Percentiles rank a stretch among this genome's conserved stretches.
Conservation (phyloP, 495 filamentous ascomycete species). For the Lasiosphaeria miniovina region DNA sequence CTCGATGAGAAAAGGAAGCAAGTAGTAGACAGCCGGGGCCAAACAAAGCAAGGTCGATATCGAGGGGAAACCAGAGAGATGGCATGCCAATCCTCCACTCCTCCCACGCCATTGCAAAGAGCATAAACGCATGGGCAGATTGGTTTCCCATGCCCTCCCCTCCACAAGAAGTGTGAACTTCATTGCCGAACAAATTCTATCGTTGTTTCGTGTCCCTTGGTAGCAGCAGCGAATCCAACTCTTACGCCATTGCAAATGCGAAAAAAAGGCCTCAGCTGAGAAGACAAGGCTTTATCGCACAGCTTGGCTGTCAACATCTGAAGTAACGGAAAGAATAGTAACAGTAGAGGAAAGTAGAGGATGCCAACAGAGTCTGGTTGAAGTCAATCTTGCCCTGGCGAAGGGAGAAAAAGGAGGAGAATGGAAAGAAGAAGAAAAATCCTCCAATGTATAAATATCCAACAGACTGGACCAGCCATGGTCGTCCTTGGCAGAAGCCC, state of each 20-base stretch:
- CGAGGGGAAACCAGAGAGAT: too few relatives aligned
- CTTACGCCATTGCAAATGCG: constrained; percentile 31
- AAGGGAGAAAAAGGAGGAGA: not conserved
- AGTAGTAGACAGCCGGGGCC: too few relatives aligned
- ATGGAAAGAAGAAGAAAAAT: not conserved
- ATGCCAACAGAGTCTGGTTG: not conserved
- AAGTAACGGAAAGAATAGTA: not conserved
- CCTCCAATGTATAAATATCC: not conserved
- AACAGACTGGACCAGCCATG: too few relatives aligned
- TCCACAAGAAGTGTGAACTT: constrained; percentile 37
- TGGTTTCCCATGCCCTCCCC: not conserved
- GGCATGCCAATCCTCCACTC: too few relatives aligned
- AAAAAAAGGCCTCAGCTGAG: constrained; percentile 28
- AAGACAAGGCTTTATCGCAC: constrained; percentile 8
- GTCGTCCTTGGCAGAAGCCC: not conserved
- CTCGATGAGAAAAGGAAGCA: not conserved
- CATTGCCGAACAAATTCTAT: constrained; percentile 35
- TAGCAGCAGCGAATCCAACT: constrained; percentile 18
- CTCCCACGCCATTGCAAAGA: not conserved
- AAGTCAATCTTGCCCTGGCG: constrained; percentile 10
- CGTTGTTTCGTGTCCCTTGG: constrained; percentile 20
- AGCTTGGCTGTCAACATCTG: not conserved
- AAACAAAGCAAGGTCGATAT: too few relatives aligned
- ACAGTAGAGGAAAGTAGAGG: not conserved
- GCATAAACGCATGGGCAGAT: not conserved